A percentile compares a stretch with the other conserved stretches of the same genome.
These are phyloP conservation scores for Alternaria rosae DNA, from an alignment of 2,329 filamentous ascomycete genomes.

Conservation along the genomic window DNA sequence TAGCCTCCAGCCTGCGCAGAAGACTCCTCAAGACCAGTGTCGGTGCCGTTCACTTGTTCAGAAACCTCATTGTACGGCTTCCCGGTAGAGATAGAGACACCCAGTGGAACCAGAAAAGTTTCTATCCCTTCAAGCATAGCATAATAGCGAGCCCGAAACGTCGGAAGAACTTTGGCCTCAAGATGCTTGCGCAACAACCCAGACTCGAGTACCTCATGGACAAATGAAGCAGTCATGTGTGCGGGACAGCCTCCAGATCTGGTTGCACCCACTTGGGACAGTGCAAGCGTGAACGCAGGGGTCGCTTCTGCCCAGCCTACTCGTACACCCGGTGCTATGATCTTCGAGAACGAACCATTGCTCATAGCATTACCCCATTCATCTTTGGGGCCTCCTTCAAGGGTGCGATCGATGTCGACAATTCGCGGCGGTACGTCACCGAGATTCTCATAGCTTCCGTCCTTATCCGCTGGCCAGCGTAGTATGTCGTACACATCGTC, in stretches of 20 bases:
- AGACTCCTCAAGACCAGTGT: too few species aligned
- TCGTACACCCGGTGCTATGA: constrained; percentile 59
- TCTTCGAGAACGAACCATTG: constrained; percentile 90
- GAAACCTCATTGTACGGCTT: neutral
- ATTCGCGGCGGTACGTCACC: constrained; percentile 67
- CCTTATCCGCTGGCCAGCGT: constrained; percentile 81
- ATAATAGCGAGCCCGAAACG: constrained; percentile 59
- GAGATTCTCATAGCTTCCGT: constrained; percentile 3
- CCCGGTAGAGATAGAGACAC: neutral
- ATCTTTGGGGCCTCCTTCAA: constrained; percentile 63
- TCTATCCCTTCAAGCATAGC: constrained; percentile 65
- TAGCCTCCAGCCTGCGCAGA: neutral
- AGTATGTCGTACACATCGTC: constrained; percentile 61
- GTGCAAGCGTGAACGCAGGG: constrained; percentile 62
- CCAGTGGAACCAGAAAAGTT: constrained; percentile 60
- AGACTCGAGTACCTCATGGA: constrained; percentile 59
- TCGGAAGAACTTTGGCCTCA: constrained; percentile 57
- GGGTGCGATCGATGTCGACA: constrained; percentile 74
- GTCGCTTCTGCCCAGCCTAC: constrained; percentile 83
- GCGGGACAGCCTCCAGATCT: constrained; percentile 64
- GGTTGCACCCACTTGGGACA: constrained; percentile 60
- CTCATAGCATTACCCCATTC: constrained; percentile 78
- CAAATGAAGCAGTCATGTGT: constrained; percentile 61
- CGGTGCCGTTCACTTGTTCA: neutral
- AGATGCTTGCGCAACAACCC: constrained; percentile 60